Evolutionary conservation across 1,284 basidiomycete genomes (phyloP).

Genomic region (Abortiporus biennis): DNA sequence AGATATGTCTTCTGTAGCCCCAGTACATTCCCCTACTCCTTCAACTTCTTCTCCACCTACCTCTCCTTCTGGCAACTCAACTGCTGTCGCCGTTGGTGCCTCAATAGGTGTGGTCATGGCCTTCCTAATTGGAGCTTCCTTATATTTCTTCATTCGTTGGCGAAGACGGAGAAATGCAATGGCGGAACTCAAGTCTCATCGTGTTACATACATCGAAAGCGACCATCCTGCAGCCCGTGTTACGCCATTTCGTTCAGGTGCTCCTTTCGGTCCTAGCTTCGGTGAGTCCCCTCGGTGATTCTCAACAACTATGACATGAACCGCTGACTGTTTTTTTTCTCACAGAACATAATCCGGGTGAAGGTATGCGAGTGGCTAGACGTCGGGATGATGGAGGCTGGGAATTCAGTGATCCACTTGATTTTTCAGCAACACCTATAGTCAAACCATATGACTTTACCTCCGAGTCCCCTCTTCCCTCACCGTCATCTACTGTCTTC

Average conservation of each 20-base stretch:
- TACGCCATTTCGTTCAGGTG: constrained; percentile 18
- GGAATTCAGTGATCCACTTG: constrained; percentile 20
- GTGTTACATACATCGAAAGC: not conserved
- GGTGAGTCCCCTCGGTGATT: constrained; percentile 12
- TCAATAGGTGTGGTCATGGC: not conserved
- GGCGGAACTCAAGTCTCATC: not conserved
- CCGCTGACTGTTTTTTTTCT: not conserved
- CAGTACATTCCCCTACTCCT: no score
- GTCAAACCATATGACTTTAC: constrained; percentile 6
- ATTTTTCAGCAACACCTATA: not conserved
- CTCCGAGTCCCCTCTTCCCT: constrained; percentile 11
- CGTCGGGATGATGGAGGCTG: constrained; percentile 26
- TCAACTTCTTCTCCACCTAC: no score
- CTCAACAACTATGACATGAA: not conserved
- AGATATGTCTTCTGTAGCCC: no score
- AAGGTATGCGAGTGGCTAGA: constrained; percentile 27
- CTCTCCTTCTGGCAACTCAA: no score
- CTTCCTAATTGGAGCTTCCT: not conserved
- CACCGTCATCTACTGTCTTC: constrained; percentile 10
- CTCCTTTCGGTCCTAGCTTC: constrained; percentile 17
- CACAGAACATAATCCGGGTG: constrained; percentile 23
- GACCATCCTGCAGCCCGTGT: constrained; percentile 16
- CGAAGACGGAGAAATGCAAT: not conserved
- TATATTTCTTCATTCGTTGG: constrained; percentile 1
- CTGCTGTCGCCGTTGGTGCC: not conserved